Percentiles rank a stretch among this genome's conserved stretches.
These are phyloP conservation scores for Puccinia triticina DNA, from an alignment of 1,284 basidiomycete species.

Conservation along the genomic window DNA sequence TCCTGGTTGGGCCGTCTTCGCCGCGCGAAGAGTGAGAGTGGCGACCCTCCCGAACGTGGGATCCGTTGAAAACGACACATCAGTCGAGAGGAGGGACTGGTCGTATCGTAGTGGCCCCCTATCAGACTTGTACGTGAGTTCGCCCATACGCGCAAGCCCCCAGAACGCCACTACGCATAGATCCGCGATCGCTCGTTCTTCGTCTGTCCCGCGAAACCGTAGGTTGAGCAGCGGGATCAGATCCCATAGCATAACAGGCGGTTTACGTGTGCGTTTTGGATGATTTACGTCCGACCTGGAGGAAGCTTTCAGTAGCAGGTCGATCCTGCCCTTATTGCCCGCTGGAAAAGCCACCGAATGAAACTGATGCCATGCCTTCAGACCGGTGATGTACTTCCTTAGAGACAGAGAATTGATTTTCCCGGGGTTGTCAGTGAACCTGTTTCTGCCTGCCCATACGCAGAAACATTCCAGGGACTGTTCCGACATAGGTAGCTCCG, in stretches of 20 bases:
- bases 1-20: slow-evolving; percentile 4
- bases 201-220: background rate
- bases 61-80: background rate
- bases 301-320: background rate
- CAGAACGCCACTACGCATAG: background rate
- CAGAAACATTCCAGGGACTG: background rate
- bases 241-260: background rate
- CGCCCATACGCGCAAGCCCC: background rate
- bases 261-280: background rate
- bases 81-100: background rate
- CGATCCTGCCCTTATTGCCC: background rate
- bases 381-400: background rate
- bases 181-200: background rate
- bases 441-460: slow-evolving; percentile 7
- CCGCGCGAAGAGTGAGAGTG: background rate
- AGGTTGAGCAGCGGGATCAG: background rate
- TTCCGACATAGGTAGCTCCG: background rate
- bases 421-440: background rate
- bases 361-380: too few relatives aligned
- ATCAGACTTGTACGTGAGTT: background rate
- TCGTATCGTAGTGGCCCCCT: background rate
- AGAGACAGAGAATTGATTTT: background rate
- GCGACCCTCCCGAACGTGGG: background rate
- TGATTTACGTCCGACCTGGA: background rate
- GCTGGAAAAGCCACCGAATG: background rate